phyloP scores from a whole-genome alignment of 257 asterid genomes.

The Capsicum baccatum region DNA sequence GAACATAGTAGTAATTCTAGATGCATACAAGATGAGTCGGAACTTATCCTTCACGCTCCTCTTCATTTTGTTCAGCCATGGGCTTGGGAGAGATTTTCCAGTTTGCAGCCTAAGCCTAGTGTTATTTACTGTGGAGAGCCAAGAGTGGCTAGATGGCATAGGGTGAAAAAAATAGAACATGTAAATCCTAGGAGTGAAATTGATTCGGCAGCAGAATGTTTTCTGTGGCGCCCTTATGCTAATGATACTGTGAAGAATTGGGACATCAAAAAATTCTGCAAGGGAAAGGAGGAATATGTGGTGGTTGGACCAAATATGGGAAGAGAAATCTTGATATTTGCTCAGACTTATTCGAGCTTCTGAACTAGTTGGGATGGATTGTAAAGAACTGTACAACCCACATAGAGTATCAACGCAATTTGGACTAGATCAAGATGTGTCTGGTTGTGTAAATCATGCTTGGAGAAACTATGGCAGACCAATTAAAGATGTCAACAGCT shows the following conservation, averaged over 20 bases:
- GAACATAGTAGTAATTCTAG: neutral
- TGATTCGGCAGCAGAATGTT: slow-evolving; percentile 13
- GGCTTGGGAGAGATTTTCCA: slow-evolving; percentile 22
- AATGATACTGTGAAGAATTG: neutral
- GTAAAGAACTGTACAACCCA: slow-evolving; percentile 44
- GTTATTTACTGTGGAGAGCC: neutral
- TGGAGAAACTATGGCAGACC: slow-evolving; percentile 42
- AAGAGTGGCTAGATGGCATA: slow-evolving; percentile 26
- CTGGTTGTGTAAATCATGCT: slow-evolving; percentile 30
- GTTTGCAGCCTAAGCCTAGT: neutral
- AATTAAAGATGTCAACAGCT: slow-evolving; percentile 36
- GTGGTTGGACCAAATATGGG: slow-evolving; percentile 6
- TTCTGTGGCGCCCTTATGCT: slow-evolving; percentile 48
- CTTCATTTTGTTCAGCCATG: slow-evolving; percentile 24
- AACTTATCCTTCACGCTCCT: neutral
- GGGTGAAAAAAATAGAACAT: neutral
- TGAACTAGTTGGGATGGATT: slow-evolving; percentile 28
- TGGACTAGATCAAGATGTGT: slow-evolving; percentile 45
- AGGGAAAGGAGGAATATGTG: slow-evolving; percentile 34
- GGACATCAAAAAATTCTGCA: neutral
- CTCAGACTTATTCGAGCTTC: slow-evolving; percentile 37
- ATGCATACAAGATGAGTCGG: neutral
- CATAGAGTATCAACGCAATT: slow-evolving; percentile 64
- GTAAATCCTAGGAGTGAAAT: neutral
- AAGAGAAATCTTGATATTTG: slow-evolving; percentile 34